A percentile compares a stretch with the other conserved stretches of the same genome.
phyloP scores from a whole-genome alignment of 768 basidiomycete genomes.

The Amanita brunnescens region DNA sequence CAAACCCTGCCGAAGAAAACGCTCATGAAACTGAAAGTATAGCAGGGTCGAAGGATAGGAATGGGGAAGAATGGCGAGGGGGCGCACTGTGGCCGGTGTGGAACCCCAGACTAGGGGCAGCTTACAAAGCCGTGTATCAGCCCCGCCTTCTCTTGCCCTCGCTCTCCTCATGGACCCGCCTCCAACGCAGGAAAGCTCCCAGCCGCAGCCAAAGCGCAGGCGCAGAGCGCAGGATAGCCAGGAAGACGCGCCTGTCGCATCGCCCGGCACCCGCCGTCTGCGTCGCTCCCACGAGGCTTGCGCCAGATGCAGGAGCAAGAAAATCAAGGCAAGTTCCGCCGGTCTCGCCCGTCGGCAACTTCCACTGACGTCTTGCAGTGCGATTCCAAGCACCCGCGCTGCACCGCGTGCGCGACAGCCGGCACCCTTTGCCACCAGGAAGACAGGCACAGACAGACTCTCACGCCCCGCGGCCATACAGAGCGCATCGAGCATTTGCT shows the following conservation, averaged over 20 bases:
- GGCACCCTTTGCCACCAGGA: slow-evolving; percentile 80
- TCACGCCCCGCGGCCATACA: slow-evolving; percentile 78
- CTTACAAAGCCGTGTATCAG: slow-evolving; percentile 24
- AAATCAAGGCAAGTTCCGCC: slow-evolving; percentile 83
- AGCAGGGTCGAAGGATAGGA: too few relatives aligned
- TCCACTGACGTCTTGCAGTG: slow-evolving; percentile 57
- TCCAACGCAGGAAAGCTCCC: slow-evolving; percentile 18
- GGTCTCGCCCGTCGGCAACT: slow-evolving; percentile 78
- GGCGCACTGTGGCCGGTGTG: too few relatives aligned
- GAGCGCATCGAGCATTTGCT: slow-evolving; percentile 79
- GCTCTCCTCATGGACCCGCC: slow-evolving; percentile 23
- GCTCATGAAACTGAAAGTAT: too few relatives aligned
- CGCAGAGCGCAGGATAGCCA: slow-evolving; percentile 46
- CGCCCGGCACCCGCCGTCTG: slow-evolving; percentile 71
- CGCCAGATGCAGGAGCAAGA: slow-evolving; percentile 90
- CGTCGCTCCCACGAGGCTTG: slow-evolving; percentile 88
- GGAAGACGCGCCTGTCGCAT: slow-evolving; percentile 38
- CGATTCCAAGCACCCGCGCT: slow-evolving; percentile 85
- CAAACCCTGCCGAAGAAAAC: too few relatives aligned
- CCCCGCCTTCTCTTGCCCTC: slow-evolving; percentile 3
- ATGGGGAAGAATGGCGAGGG: too few relatives aligned
- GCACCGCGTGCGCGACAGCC: slow-evolving; percentile 76
- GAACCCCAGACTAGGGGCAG: slow-evolving; percentile 24
- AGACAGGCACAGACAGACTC: slow-evolving; percentile 79
- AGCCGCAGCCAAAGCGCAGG: slow-evolving; percentile 35